Evolutionary conservation across 306 rosid genomes (phyloP).

Genomic region (Gastrolobium bilobum): DNA sequence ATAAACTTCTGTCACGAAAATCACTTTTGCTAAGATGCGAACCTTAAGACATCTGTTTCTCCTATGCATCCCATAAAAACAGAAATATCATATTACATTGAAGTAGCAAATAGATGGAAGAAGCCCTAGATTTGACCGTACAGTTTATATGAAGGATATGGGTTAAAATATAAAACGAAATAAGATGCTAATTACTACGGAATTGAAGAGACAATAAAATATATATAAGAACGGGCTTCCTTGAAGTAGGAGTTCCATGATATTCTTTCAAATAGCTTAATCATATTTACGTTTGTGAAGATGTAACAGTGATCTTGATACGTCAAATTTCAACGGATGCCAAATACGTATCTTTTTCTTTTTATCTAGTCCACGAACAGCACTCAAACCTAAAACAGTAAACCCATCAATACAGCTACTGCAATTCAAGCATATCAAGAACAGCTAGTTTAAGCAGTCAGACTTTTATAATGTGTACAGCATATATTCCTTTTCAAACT

Average conservation of each 20-base stretch:
- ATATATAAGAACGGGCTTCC: background rate
- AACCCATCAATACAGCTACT: background rate
- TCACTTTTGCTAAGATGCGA: background rate
- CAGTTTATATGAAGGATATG: background rate
- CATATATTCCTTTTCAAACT: background rate
- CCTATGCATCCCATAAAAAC: background rate
- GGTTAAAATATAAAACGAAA: background rate
- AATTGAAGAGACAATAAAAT: background rate
- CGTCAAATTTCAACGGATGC: conserved; percentile 6
- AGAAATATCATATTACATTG: background rate
- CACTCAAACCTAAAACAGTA: conserved; percentile 11
- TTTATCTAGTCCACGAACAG: background rate
- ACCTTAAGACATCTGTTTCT: background rate
- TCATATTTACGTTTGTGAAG: background rate
- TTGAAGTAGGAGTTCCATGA: background rate
- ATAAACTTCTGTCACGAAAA: background rate
- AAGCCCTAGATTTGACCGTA: background rate
- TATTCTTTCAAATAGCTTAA: background rate
- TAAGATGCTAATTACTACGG: background rate
- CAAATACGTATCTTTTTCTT: background rate
- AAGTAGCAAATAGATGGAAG: background rate
- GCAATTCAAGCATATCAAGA: background rate
- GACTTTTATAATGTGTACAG: background rate
- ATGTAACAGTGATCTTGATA: background rate
- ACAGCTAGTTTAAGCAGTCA: background rate